Conservation (phyloP, 2,329 filamentous ascomycete species). For the Epicoccum sorghinum region DNA sequence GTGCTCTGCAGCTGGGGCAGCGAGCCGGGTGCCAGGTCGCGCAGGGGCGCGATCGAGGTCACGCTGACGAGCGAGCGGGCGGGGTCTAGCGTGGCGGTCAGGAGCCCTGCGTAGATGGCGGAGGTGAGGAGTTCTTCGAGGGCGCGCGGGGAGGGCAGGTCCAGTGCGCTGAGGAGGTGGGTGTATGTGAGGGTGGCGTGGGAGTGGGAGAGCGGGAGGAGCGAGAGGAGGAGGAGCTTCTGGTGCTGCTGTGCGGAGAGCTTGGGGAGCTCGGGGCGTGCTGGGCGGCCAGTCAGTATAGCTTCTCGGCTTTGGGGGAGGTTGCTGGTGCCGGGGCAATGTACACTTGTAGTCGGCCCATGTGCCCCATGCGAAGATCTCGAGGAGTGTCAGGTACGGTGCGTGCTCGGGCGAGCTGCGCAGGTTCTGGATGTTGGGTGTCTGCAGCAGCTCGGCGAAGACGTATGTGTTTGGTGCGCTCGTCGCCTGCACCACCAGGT, state of each 20-base stretch:
- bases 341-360: slow-evolving; percentile 76
- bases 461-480: slow-evolving; percentile 89
- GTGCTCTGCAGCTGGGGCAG: slow-evolving; percentile 71
- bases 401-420: slow-evolving; percentile 66
- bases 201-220: slow-evolving; percentile 78
- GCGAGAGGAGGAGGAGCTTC: slow-evolving; percentile 89
- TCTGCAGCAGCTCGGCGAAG: slow-evolving; percentile 90
- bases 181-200: slow-evolving; percentile 72
- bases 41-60: slow-evolving; percentile 80
- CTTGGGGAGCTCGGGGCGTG: slow-evolving; percentile 65
- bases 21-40: slow-evolving; percentile 78
- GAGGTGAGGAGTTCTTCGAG: slow-evolving; percentile 87
- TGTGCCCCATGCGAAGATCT: slow-evolving; percentile 92
- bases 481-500: slow-evolving; percentile 86
- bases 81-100: slow-evolving; percentile 84
- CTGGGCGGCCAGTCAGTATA: slow-evolving; percentile 1
- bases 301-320: neutral
- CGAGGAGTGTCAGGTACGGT: slow-evolving; percentile 71
- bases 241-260: slow-evolving; percentile 75
- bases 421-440: slow-evolving; percentile 78
- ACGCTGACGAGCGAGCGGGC: slow-evolving; percentile 75
- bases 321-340: slow-evolving; percentile 5
- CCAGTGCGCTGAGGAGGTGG: slow-evolving; percentile 69
- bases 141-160: slow-evolving; percentile 68
- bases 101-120: slow-evolving; percentile 83